phyloP scores from a whole-genome alignment of 2,329 filamentous ascomycete species.

The Magnaporthiopsis rhizophila region DNA sequence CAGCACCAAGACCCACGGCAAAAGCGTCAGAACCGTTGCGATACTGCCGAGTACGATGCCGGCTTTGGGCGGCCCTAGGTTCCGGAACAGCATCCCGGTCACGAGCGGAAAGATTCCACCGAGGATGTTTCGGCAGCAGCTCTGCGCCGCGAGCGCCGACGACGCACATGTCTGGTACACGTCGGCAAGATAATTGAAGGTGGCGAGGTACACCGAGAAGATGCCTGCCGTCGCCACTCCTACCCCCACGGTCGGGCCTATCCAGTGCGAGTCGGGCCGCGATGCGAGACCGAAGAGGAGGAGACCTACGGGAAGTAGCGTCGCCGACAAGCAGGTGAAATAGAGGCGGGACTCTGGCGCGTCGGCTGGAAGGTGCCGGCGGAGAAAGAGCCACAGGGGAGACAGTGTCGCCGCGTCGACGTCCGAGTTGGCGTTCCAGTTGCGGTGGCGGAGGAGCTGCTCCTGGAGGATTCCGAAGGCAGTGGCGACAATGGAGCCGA shows the following conservation, averaged over 20 bases:
- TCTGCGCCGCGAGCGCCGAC: constrained; percentile 79
- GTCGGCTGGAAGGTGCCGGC: constrained; percentile 37
- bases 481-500: constrained; percentile 59
- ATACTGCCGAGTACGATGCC: constrained; percentile 71
- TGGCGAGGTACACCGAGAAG: constrained; percentile 76
- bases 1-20: constrained; percentile 81
- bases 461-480: constrained; percentile 66
- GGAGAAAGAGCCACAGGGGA: constrained; percentile 36
- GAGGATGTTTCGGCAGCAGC: constrained; percentile 76
- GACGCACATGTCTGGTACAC: constrained; percentile 79
- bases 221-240: constrained; percentile 76
- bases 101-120: constrained; percentile 76
- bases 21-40: constrained; percentile 58
- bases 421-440: constrained; percentile 25
- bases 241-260: constrained; percentile 61
- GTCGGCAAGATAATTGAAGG: constrained; percentile 90
- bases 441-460: constrained; percentile 43
- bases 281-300: constrained; percentile 72
- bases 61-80: constrained; percentile 62
- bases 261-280: constrained; percentile 55
- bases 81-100: constrained; percentile 63
- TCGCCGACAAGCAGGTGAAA: constrained; percentile 69
- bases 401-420: constrained; percentile 15
- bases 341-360: constrained; percentile 74
- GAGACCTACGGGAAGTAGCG: constrained; percentile 68